Percentiles rank a stretch among this genome's conserved stretches.
phyloP scores from a whole-genome alignment of 768 basidiomycete species.

The Hemileccinum rubropunctum region DNA sequence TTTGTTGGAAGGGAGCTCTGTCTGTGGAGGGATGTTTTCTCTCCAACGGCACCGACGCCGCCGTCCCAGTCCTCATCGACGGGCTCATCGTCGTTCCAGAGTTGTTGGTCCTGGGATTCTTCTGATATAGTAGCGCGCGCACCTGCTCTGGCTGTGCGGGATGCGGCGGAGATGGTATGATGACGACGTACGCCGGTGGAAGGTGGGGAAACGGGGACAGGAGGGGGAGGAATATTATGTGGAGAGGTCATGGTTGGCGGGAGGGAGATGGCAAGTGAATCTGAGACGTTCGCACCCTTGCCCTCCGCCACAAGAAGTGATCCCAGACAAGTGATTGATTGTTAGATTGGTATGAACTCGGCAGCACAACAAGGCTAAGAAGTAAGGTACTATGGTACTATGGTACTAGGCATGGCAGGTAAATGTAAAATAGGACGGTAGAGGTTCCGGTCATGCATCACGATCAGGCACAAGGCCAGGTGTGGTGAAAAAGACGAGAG shows the following conservation, averaged over 20 bases:
- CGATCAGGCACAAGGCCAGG: slow-evolving; percentile 34
- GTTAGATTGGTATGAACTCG: too few species aligned
- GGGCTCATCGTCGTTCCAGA: slow-evolving; percentile 72
- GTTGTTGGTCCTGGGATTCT: slow-evolving; percentile 55
- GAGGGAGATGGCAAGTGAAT: neutral
- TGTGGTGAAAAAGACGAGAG: slow-evolving; percentile 24
- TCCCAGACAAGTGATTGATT: too few species aligned
- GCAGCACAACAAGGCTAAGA: too few species aligned
- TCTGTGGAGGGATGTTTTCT: slow-evolving; percentile 75
- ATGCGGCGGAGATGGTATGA: slow-evolving; percentile 78
- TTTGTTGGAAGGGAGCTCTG: slow-evolving; percentile 80
- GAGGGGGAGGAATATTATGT: slow-evolving; percentile 41
- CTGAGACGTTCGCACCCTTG: slow-evolving; percentile 25
- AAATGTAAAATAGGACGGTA: too few species aligned
- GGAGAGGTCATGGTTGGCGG: slow-evolving; percentile 35
- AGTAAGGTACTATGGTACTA: too few species aligned
- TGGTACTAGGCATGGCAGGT: too few species aligned
- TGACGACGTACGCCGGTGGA: slow-evolving; percentile 66
- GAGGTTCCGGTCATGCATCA: too few species aligned
- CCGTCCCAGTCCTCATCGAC: slow-evolving; percentile 82
- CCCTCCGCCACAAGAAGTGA: slow-evolving; percentile 18
- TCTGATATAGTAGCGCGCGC: slow-evolving; percentile 68
- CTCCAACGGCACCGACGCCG: slow-evolving; percentile 78
- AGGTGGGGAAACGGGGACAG: slow-evolving; percentile 35
- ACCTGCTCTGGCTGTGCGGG: slow-evolving; percentile 57